Conservation (phyloP, 306 rosid species). For the Vicia faba region DNA sequence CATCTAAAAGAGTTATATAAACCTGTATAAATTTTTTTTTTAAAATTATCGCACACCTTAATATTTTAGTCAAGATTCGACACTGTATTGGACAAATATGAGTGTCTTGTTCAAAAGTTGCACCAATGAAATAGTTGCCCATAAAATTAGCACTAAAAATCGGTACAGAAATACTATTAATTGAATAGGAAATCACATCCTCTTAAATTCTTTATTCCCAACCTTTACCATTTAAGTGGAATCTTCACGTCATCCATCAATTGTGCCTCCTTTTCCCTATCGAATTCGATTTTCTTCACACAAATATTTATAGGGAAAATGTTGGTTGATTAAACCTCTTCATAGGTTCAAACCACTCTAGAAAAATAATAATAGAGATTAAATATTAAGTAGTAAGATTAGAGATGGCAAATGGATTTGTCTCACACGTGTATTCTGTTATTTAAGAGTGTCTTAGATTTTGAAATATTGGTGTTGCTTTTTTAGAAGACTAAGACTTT, state of each 20-base stretch:
- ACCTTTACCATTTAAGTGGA: slow-evolving; percentile 2
- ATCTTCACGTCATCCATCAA: slow-evolving; percentile 18
- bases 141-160: neutral
- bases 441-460: too few relatives aligned
- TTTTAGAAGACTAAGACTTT: too few relatives aligned
- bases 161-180: neutral
- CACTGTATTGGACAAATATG: neutral
- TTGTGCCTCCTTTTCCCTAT: neutral
- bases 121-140: neutral
- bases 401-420: too few relatives aligned
- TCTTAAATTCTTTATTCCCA: slow-evolving; percentile 1
- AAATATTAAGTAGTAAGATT: too few relatives aligned
- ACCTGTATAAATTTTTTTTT: too few relatives aligned
- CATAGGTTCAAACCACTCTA: neutral
- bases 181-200: neutral
- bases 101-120: neutral
- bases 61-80: too few relatives aligned
- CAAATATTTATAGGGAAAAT: neutral
- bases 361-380: neutral
- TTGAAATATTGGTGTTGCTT: too few relatives aligned
- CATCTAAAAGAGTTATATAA: too few relatives aligned
- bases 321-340: neutral
- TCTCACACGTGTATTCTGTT: too few relatives aligned
- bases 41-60: too few relatives aligned
- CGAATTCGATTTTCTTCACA: too few relatives aligned